A percentile compares a stretch with the other conserved stretches of the same genome.
Evolutionary conservation across 148 eudicot species (phyloP).

Genomic region (Diospyros kaki): DNA sequence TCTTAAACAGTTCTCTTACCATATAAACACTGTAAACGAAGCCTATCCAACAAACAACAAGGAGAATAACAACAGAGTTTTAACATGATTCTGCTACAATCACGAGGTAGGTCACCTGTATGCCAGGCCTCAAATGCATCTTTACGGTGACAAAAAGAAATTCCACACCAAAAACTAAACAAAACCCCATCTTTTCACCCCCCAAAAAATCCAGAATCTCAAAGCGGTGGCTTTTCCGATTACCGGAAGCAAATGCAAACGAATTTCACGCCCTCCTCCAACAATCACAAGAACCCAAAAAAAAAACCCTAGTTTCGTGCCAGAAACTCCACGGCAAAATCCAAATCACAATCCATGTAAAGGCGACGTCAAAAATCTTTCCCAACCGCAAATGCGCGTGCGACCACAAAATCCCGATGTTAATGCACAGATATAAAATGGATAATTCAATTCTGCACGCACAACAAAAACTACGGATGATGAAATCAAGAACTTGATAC

Average conservation of each 20-base stretch:
- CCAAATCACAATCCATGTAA: slow-evolving; percentile 15
- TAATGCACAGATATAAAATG: not conserved
- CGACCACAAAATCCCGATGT: not conserved
- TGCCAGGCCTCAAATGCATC: not conserved
- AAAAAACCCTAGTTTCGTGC: slow-evolving; percentile 35
- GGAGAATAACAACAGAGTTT: not conserved
- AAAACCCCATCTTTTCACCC: slow-evolving; percentile 17
- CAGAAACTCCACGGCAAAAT: slow-evolving; percentile 5
- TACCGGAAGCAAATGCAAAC: not conserved
- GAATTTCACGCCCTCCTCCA: not conserved
- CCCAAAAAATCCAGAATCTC: slow-evolving; percentile 12
- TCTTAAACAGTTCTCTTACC: not conserved
- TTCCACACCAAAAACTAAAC: not conserved
- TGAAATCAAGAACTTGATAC: not conserved
- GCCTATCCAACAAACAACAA: not conserved
- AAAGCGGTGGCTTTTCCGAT: not conserved
- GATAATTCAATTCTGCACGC: not conserved
- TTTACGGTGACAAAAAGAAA: not conserved
- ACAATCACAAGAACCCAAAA: slow-evolving; percentile 6
- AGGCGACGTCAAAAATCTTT: slow-evolving; percentile 5
- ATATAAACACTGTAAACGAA: not conserved
- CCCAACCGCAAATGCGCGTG: slow-evolving; percentile 16
- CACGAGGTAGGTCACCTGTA: not conserved
- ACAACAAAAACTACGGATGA: not conserved
- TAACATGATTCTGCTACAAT: not conserved